Percentiles rank a stretch among this genome's conserved stretches.
Evolutionary conservation across 495 filamentous ascomycete species (phyloP).

Genomic region (Bryoglossum gracile): DNA sequence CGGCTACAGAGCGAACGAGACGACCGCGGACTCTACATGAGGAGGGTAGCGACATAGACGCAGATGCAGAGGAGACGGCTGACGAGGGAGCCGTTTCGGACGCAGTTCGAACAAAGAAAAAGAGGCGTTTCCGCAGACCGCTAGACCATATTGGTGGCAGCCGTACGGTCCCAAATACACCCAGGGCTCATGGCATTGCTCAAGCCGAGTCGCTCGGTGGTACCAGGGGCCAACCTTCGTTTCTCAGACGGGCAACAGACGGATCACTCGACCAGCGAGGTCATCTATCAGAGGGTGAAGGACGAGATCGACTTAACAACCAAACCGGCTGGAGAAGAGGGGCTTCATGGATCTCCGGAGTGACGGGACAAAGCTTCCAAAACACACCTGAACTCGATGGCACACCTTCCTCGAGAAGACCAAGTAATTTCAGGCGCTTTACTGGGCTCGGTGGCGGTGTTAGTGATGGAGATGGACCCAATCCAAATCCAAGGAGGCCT

Average conservation of each 20-base stretch:
- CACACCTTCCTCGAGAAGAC: conserved; percentile 47
- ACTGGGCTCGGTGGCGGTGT: conserved; percentile 58
- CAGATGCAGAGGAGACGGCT: conserved; percentile 68
- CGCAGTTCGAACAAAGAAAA: conserved; percentile 41
- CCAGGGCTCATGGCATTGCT: conserved; percentile 44
- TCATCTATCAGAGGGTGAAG: conserved; percentile 84
- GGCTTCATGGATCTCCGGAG: conserved; percentile 47
- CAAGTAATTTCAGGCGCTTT: conserved; percentile 65
- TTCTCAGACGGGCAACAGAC: conserved; percentile 66
- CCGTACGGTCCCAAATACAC: conserved; percentile 57
- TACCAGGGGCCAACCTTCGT: conserved; percentile 41
- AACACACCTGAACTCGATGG: conserved; percentile 30
- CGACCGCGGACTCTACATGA: conserved; percentile 47
- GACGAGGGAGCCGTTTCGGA: conserved; percentile 43
- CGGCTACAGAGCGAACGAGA: conserved; percentile 24
- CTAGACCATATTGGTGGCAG: conserved; percentile 4
- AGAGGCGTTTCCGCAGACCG: conserved; percentile 45
- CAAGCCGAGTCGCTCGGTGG: conserved; percentile 41
- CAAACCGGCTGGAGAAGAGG: conserved; percentile 49
- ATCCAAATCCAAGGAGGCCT: conserved; percentile 37
- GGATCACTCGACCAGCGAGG: conserved; percentile 56
- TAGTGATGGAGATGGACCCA: conserved; percentile 43
- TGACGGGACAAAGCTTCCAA: conserved; percentile 39
- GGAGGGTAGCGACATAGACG: conserved; percentile 59
- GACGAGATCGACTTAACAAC: conserved; percentile 60